Percentiles rank a stretch among this genome's conserved stretches.
These are phyloP conservation scores for Neonectria ditissima DNA, from an alignment of 2,329 filamentous ascomycete species.

Conservation along the genomic window DNA sequence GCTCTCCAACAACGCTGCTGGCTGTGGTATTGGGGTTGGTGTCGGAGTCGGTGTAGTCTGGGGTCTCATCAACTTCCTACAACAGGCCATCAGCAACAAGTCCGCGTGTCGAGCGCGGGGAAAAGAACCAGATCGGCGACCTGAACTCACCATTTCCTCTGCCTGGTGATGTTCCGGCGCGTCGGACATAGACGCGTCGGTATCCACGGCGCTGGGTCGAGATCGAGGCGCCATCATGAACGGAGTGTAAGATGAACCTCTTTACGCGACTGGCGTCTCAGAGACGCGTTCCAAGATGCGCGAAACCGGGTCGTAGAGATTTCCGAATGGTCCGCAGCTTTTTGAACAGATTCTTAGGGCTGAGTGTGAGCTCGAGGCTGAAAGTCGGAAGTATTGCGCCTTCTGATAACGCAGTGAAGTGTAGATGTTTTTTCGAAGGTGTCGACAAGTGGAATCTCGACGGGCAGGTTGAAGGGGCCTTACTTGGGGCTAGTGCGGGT, in stretches of 20 bases:
- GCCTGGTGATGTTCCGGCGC: constrained; percentile 60
- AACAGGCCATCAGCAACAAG: constrained; percentile 29
- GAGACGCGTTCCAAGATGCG: constrained; percentile 59
- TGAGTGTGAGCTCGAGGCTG: constrained; percentile 18
- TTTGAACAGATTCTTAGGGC: constrained; percentile 7
- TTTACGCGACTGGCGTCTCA: constrained; percentile 63
- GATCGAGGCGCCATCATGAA: constrained; percentile 67
- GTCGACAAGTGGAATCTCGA: constrained; percentile 50
- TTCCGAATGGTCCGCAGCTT: constrained; percentile 9
- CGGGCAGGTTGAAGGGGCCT: constrained; percentile 50
- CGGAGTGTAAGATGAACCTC: constrained; percentile 52
- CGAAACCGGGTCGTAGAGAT: constrained; percentile 18
- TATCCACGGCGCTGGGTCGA: constrained; percentile 65
- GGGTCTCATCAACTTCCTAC: constrained; percentile 73
- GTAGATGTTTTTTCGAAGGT: constrained; percentile 51
- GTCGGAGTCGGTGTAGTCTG: constrained; percentile 75
- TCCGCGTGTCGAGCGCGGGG: constrained; percentile 4
- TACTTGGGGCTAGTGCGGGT: constrained; percentile 50
- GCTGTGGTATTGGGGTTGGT: constrained; percentile 77
- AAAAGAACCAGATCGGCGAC: not conserved
- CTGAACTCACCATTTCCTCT: constrained; percentile 62
- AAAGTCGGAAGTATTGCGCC: constrained; percentile 24
- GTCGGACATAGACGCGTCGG: constrained; percentile 74
- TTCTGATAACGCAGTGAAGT: constrained; percentile 30
- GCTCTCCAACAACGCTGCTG: constrained; percentile 87